A percentile compares a stretch with the other conserved stretches of the same genome.
Conservation (phyloP, 2,329 filamentous ascomycete species). For the Chaetomiaceae sp. region DNA sequence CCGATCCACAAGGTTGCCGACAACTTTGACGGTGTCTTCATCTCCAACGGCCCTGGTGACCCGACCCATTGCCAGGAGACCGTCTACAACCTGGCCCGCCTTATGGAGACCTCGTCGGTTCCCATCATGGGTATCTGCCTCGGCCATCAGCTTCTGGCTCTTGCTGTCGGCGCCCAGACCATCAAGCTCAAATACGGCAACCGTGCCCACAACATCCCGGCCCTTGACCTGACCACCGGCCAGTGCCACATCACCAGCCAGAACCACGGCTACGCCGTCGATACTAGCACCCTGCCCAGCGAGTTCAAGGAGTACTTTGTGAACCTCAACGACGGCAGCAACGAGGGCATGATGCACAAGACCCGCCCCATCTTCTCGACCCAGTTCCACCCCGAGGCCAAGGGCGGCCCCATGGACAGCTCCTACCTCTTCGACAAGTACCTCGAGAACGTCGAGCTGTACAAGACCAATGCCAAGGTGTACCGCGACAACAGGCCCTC, state of each 20-base stretch:
- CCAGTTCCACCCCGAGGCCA: constrained; percentile 98
- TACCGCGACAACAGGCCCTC: constrained; percentile 85
- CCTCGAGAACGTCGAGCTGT: constrained; percentile 79
- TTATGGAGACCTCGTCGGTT: constrained; percentile 87
- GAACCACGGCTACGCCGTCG: constrained; percentile 97
- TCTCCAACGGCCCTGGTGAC: constrained; percentile 97
- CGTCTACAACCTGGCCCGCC: constrained; percentile 81
- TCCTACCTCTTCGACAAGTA: constrained; percentile 97
- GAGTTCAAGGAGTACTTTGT: constrained; percentile 99
- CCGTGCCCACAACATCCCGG: constrained; percentile 96
- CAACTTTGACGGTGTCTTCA: constrained; percentile 98
- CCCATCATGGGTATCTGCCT: constrained; percentile 98
- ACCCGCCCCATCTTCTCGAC: constrained; percentile 95
- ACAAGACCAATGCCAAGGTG: constrained; percentile 76
- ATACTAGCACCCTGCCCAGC: constrained; percentile 70
- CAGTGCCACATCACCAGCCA: constrained; percentile 98
- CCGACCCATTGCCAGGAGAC: constrained; percentile 95
- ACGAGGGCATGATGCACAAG: constrained; percentile 96
- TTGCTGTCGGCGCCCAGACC: constrained; percentile 82
- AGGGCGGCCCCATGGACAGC: constrained; percentile 93
- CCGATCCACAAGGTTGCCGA: constrained; percentile 97
- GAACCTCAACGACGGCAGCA: constrained; percentile 95
- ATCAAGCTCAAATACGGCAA: constrained; percentile 99
- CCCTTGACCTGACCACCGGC: constrained; percentile 87
- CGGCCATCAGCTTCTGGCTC: constrained; percentile 90